A percentile compares a stretch with the other conserved stretches of the same genome.
Conservation (phyloP, 2,329 filamentous ascomycete species). For the Metarhizium humberi region DNA sequence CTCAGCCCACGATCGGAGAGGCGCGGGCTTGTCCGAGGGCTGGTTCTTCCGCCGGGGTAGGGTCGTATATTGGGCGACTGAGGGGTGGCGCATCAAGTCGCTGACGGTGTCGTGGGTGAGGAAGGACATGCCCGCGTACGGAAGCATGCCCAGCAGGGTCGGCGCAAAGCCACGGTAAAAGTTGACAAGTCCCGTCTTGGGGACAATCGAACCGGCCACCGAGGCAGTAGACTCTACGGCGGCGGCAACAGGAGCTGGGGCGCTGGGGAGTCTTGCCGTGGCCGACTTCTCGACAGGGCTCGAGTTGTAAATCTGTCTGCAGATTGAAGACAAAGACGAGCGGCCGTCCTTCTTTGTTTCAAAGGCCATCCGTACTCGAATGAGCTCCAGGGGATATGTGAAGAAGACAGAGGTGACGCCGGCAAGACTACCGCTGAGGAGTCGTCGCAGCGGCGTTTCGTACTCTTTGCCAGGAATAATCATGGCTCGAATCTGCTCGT, state of each 20-base stretch:
- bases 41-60: constrained; percentile 50
- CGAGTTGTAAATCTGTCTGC: constrained; percentile 80
- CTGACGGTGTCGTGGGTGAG: constrained; percentile 86
- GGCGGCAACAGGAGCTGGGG: constrained; percentile 21
- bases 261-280: constrained; percentile 18
- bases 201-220: constrained; percentile 35
- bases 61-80: constrained; percentile 64
- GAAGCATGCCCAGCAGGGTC: constrained; percentile 88
- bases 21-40: constrained; percentile 53
- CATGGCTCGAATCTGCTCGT: constrained; percentile 82
- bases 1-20: constrained; percentile 79
- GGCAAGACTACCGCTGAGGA: constrained; percentile 64
- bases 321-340: constrained; percentile 66
- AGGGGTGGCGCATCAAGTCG: constrained; percentile 66
- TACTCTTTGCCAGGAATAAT: constrained; percentile 63
- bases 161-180: constrained; percentile 93
- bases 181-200: constrained; percentile 66
- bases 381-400: constrained; percentile 90
- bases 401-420: constrained; percentile 90
- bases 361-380: constrained; percentile 86
- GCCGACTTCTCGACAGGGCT: constrained; percentile 34
- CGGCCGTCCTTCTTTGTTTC: constrained; percentile 72
- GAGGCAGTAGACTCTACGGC: constrained; percentile 32
- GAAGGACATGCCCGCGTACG: constrained; percentile 93
- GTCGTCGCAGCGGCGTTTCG: constrained; percentile 71